phyloP scores from a whole-genome alignment of 202 grass and related monocot species.

The Eragrostis tef region DNA sequence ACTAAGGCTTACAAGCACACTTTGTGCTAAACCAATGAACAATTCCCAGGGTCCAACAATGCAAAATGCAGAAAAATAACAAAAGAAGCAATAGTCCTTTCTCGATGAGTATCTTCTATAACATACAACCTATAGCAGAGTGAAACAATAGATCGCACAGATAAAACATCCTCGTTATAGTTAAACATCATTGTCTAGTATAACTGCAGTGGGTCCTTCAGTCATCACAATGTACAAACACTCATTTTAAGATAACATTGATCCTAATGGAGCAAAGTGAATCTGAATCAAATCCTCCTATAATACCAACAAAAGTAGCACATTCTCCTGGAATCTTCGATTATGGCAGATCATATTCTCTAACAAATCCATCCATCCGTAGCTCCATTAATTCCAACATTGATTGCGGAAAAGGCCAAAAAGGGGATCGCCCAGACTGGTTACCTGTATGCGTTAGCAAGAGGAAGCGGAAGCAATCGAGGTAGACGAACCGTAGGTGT shows the following conservation, averaged over 20 bases:
- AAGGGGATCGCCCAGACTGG: background rate
- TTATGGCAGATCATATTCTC: background rate
- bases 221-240: background rate
- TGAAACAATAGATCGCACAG: background rate
- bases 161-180: background rate
- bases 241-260: background rate
- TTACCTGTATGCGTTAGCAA: background rate
- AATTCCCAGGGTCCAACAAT: background rate
- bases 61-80: background rate
- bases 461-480: slow-evolving; percentile 12
- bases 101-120: background rate
- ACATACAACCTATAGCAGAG: background rate
- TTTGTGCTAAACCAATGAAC: background rate
- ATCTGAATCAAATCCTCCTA: background rate
- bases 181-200: background rate
- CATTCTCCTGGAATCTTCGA: background rate
- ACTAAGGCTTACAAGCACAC: background rate
- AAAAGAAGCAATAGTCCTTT: background rate
- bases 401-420: background rate
- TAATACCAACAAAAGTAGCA: background rate
- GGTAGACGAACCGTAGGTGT: slow-evolving; percentile 45
- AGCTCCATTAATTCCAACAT: background rate
- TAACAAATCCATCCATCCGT: background rate
- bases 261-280: background rate
- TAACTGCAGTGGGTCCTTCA: background rate